phyloP scores from a whole-genome alignment of 352 stramenopile species.

The Phytophthora hibernalis region DNA sequence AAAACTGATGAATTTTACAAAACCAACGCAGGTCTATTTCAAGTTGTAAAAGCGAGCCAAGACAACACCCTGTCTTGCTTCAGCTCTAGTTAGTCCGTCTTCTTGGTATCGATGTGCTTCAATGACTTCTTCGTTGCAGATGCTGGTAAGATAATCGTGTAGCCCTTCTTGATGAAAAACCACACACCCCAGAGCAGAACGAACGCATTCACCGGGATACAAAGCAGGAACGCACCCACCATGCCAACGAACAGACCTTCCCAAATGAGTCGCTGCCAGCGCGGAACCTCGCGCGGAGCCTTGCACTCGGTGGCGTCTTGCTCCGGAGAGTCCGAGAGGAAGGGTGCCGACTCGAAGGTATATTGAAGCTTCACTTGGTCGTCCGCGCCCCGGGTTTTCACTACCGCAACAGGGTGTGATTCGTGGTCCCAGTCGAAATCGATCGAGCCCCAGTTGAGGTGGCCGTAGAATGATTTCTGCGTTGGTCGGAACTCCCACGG shows the following conservation, averaged over 20 bases:
- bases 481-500: slow-evolving; percentile 81
- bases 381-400: slow-evolving; percentile 66
- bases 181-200: slow-evolving; percentile 70
- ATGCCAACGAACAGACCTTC: slow-evolving; percentile 43
- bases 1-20: neutral
- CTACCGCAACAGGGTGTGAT: slow-evolving; percentile 60
- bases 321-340: slow-evolving; percentile 48
- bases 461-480: slow-evolving; percentile 79
- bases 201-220: slow-evolving; percentile 58
- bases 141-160: slow-evolving; percentile 20
- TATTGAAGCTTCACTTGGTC: slow-evolving; percentile 76
- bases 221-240: slow-evolving; percentile 53
- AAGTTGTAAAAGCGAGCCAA: slow-evolving; percentile 11
- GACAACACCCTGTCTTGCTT: neutral
- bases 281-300: slow-evolving; percentile 49
- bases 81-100: slow-evolving; percentile 38
- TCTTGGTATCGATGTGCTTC: slow-evolving; percentile 33
- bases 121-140: slow-evolving; percentile 3
- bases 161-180: slow-evolving; percentile 58
- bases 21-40: slow-evolving; percentile 41
- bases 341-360: slow-evolving; percentile 52
- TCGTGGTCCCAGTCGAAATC: slow-evolving; percentile 89
- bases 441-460: slow-evolving; percentile 94
- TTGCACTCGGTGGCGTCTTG: slow-evolving; percentile 58
- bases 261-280: slow-evolving; percentile 49